phyloP scores from a whole-genome alignment of 257 asterid species.

The Petunia axillaris region DNA sequence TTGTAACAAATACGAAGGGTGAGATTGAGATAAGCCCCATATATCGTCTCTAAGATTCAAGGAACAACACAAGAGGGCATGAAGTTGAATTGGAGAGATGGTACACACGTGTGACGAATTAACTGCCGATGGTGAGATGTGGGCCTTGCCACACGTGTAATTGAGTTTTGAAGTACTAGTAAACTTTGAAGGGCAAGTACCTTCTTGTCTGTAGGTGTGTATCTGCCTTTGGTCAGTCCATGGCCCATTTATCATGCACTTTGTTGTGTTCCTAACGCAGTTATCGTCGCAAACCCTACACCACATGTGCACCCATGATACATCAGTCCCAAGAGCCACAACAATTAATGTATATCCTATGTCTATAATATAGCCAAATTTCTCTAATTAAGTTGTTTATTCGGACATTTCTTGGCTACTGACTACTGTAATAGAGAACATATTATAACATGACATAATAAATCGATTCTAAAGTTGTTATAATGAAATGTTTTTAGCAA shows the following conservation, averaged over 20 bases:
- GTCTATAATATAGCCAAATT: too few species aligned
- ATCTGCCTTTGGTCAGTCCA: neutral
- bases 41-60: too few species aligned
- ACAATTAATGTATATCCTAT: too few species aligned
- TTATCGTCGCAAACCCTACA: neutral
- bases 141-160: slow-evolving; percentile 66
- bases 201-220: slow-evolving; percentile 6
- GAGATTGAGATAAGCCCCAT: too few species aligned
- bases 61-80: neutral
- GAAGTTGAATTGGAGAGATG: slow-evolving; percentile 26
- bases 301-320: neutral
- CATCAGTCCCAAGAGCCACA: neutral
- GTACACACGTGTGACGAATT: slow-evolving; percentile 51
- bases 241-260: neutral
- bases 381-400: too few species aligned
- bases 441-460: too few species aligned
- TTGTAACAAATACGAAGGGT: too few species aligned
- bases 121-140: slow-evolving; percentile 38
- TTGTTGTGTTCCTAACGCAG: neutral
- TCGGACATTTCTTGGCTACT: too few species aligned
- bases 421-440: too few species aligned
- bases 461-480: too few species aligned
- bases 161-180: slow-evolving; percentile 20
- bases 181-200: neutral
- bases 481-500: too few species aligned